Base-by-base conservation (phyloP, 2,329 filamentous ascomycete genomes). In the Parasarocladium wereldwijsianum region DNA sequence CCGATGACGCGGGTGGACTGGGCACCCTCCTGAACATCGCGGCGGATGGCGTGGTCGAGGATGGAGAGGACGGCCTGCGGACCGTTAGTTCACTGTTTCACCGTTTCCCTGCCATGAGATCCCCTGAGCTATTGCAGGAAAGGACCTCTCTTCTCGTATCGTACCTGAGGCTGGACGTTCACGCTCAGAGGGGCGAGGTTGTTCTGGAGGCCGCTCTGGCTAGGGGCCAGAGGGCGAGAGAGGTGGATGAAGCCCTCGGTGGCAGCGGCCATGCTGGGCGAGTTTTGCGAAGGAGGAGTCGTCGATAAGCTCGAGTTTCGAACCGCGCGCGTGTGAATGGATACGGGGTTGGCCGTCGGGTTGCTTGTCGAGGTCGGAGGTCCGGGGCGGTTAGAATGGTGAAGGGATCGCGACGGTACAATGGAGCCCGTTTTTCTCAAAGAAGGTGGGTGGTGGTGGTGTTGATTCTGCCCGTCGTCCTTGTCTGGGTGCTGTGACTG, bases 1-100 rank as follows among this genome's bases (percentile, higher is more conserved):
- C 90, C 90, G 50, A 98, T 98, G 40, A 98, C 90, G 50, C 90
- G 82, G 47, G 90, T 84, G 50, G 90, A 85, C 57, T 93, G 84
- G 41, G 78, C 76, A 40, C 41, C 44, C 42, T 73, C 66, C 43
- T 60, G 62, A 42, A 60, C 59, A 48, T 92, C 85, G 49, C 87
- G 78, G 58, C 90, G 83, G 43, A 87, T 73, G 43, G 87, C 86
- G 65, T 98, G 90, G 62, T 98, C 90, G 54, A 93, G 62, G 66
- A 93, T 70, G 50, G 76, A 66, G 64, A 93, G 64, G 39, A 78
- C 62, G 35, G 73, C 71, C 73, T 76, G 29, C 22, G n/a, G 7
- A 23, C 24, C 27, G 35, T 16, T 10, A n/a, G n/a, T n/a, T n/a
- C n/a, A n/a, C n/a, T n/a, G n/a, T n/a, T n/a, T n/a, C n/a, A n/a